These are phyloP conservation scores for Podaxis sp. DNA, from an alignment of 768 basidiomycete species.

Conservation along the genomic window DNA sequence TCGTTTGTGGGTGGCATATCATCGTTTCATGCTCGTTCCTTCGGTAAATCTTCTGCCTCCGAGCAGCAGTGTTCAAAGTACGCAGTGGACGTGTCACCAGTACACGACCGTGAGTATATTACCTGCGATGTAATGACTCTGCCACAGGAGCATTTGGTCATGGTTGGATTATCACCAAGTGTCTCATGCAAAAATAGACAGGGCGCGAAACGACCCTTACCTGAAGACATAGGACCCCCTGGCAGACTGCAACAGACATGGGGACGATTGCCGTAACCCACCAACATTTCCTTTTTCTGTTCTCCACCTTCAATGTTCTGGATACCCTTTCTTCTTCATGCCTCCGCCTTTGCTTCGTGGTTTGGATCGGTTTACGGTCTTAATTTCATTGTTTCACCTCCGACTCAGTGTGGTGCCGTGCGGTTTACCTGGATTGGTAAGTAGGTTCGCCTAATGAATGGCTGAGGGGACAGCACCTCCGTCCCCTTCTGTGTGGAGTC, in stretches of 20 bases:
- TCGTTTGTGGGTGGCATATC: too few relatives aligned
- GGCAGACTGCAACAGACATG: background rate
- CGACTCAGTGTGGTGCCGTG: conserved; percentile 22
- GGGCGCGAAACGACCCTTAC: too few relatives aligned
- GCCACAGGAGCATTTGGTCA: too few relatives aligned
- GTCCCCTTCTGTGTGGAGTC: background rate
- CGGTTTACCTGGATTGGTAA: conserved; percentile 23
- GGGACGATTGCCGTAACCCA: background rate
- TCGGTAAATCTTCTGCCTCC: too few relatives aligned
- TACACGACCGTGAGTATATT: background rate
- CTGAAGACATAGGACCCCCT: too few relatives aligned
- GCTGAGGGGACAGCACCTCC: background rate
- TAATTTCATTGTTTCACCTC: conserved; percentile 17
- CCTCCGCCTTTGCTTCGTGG: background rate
- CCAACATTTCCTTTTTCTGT: background rate
- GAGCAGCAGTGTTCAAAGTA: too few relatives aligned
- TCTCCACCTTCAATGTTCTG: conserved; percentile 11
- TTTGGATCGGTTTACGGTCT: conserved; percentile 14
- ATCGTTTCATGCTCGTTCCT: too few relatives aligned
- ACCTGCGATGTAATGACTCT: background rate
- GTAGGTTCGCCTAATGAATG: background rate
- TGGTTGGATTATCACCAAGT: too few relatives aligned
- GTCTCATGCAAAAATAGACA: too few relatives aligned
- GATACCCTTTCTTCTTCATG: conserved; percentile 1
- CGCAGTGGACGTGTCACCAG: too few relatives aligned